A percentile compares a stretch with the other conserved stretches of the same genome.
phyloP scores from a whole-genome alignment of 1,284 basidiomycete genomes.

The Taiwanofungus camphoratus region DNA sequence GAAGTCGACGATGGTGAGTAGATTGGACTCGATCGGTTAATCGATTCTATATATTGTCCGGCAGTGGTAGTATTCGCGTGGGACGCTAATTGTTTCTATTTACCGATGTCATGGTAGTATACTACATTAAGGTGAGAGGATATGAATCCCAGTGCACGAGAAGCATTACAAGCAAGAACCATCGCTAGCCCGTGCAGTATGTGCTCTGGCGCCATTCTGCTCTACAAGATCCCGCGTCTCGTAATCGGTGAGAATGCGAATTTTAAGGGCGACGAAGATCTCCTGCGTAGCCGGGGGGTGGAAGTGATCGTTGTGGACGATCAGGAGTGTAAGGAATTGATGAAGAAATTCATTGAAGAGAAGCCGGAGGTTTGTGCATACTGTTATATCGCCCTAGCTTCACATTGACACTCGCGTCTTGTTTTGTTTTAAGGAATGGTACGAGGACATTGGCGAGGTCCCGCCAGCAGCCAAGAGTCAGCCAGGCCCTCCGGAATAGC shows the following conservation, averaged over 20 bases:
- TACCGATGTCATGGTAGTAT: constrained; percentile 22
- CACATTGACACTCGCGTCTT: neutral
- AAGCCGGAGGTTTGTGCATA: constrained; percentile 39
- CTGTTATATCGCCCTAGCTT: neutral
- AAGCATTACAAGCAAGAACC: neutral
- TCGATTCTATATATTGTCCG: neutral
- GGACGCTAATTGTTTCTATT: neutral
- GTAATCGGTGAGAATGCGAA: constrained; percentile 55
- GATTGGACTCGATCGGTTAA: neutral
- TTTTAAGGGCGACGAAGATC: constrained; percentile 44
- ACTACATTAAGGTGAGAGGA: constrained; percentile 47
- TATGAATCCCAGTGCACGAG: neutral
- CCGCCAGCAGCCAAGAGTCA: neutral
- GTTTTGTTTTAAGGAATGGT: constrained; percentile 40
- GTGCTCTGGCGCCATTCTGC: constrained; percentile 55
- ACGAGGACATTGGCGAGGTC: constrained; percentile 50
- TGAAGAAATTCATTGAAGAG: constrained; percentile 16
- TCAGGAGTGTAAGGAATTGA: constrained; percentile 28
- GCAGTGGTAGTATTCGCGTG: too few species aligned
- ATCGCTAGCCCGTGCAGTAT: constrained; percentile 50
- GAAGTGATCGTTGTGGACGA: constrained; percentile 47
- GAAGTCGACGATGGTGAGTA: constrained; percentile 41
- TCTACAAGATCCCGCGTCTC: constrained; percentile 55
- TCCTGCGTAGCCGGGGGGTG: constrained; percentile 43
- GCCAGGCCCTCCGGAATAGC: constrained; percentile 3